Percentiles rank a stretch among this genome's conserved stretches.
Evolutionary conservation across 2,329 filamentous ascomycete genomes (phyloP).

Genomic region (Aspergillus fructus): DNA sequence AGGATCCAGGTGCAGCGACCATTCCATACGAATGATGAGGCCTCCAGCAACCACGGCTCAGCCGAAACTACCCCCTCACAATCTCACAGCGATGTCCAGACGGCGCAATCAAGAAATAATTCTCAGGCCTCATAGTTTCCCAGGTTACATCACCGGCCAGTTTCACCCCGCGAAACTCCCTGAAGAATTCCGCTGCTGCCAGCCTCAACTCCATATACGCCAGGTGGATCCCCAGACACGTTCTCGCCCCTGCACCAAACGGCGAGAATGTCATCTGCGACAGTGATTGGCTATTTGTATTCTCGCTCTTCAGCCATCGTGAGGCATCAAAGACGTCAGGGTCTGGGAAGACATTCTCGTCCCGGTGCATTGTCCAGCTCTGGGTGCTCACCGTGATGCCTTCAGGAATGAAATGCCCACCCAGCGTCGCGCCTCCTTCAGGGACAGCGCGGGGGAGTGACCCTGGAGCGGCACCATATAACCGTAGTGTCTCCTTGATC

Average conservation of each 20-base stretch:
- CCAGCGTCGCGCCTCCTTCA: conserved; percentile 39
- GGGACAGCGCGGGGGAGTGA: conserved; percentile 55
- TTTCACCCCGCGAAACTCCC: conserved; percentile 24
- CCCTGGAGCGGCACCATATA: conserved; percentile 58
- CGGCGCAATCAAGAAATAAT: conserved; percentile 45
- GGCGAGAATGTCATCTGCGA: conserved; percentile 59
- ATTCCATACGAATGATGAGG: background rate
- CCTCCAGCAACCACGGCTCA: background rate
- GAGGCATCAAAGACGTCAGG: conserved; percentile 51
- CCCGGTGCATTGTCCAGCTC: conserved; percentile 54
- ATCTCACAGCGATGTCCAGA: conserved; percentile 42
- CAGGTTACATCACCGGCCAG: conserved; percentile 3
- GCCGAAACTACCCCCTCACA: background rate
- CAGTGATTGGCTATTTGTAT: conserved; percentile 14
- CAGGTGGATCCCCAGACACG: conserved; percentile 68
- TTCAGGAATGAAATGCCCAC: conserved; percentile 47
- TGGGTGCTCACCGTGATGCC: conserved; percentile 54
- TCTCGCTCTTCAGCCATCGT: conserved; percentile 49
- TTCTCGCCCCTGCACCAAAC: conserved; percentile 65
- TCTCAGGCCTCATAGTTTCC: conserved; percentile 42
- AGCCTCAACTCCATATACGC: conserved; percentile 58
- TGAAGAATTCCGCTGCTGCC: conserved; percentile 51
- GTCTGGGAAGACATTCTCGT: conserved; percentile 49
- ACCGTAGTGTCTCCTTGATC: conserved; percentile 58
- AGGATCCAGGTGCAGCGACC: background rate